These are phyloP conservation scores for Sonneratia alba DNA, from an alignment of 345 rosid species.

Conservation along the genomic window DNA sequence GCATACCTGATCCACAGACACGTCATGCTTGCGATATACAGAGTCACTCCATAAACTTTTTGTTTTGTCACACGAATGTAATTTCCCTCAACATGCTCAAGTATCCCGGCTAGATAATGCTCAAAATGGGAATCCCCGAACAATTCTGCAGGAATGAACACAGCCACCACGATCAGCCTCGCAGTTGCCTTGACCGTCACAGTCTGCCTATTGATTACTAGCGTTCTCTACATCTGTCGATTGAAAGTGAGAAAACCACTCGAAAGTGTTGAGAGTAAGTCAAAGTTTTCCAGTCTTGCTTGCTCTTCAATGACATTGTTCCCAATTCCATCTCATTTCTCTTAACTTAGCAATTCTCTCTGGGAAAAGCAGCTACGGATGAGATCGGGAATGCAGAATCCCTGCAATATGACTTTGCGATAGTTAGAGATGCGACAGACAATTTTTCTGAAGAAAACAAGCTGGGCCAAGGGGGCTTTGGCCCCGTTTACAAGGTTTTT, in stretches of 20 bases:
- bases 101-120: not conserved
- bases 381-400: not conserved
- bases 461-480: slow-evolving; percentile 83
- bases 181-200: not conserved
- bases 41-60: too few relatives aligned
- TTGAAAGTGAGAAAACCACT: not conserved
- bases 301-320: not conserved
- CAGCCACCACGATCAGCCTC: not conserved
- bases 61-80: too few relatives aligned
- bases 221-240: not conserved
- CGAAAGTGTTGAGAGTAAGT: not conserved
- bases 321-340: not conserved
- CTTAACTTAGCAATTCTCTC: not conserved
- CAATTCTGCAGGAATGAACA: not conserved
- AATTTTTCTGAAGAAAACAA: slow-evolving; percentile 56
- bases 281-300: not conserved
- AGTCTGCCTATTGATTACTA: not conserved
- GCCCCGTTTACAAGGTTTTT: slow-evolving; percentile 65
- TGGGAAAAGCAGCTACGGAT: not conserved
- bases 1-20: too few relatives aligned
- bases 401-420: slow-evolving; percentile 20
- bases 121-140: not conserved
- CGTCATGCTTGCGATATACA: too few relatives aligned
- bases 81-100: too few relatives aligned
- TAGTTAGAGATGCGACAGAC: slow-evolving; percentile 42